Base-by-base conservation (phyloP, 192 early-diverging fungal species). In the Entomortierella lignicola region DNA sequence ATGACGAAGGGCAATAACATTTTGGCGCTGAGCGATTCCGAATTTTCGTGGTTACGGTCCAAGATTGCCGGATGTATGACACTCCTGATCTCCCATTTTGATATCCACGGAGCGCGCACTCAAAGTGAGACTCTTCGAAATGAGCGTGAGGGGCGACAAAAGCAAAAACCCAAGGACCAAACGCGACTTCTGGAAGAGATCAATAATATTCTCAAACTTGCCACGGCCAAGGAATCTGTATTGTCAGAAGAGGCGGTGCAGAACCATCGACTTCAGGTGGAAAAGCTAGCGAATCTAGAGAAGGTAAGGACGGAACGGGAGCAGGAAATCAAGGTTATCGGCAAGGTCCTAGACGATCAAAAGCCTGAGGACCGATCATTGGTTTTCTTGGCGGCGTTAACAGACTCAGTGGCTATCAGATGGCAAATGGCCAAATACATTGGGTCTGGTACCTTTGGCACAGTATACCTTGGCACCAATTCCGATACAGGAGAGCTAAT, bases 391-490 rank as follows among this genome's bases (percentile, higher is more conserved):
- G 94, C 93, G 6, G 87, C 90, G 1, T 92, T 92, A 13, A 88
- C 91, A 8, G 90, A 90, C 60, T 91, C 91, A 52, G 91, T 95
- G n/a, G 91, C 91, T 13, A 85, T 95, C 52, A 85, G 92, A 27
- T 97, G 94, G 94, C 93, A 95, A 63, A 90, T 92, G 60, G 94
- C 92, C 20, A 88, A 90, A 56, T 94, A 90, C 59, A 89, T 97
- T 50, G 94, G 96, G 6, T 88, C 93, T 18, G 96, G 96, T 44
- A 91, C 94, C 0, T 97, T 92, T 84, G 96, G 96, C 11, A 90
- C 93, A 0, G 95, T 96, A 23, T 95, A 94, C 71, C 83, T 92
- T 55, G 96, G 91, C 10, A 90, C 92, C 63, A 96, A 96, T 55
- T 86, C 94, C 31, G 92, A 94, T 69, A 89, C 92, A 2, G 91